Evolutionary conservation across 176 grass and related monocot genomes (phyloP), one percentile per base, ranked within the genome.

Genomic region (Aegilops tauschii): DNA sequence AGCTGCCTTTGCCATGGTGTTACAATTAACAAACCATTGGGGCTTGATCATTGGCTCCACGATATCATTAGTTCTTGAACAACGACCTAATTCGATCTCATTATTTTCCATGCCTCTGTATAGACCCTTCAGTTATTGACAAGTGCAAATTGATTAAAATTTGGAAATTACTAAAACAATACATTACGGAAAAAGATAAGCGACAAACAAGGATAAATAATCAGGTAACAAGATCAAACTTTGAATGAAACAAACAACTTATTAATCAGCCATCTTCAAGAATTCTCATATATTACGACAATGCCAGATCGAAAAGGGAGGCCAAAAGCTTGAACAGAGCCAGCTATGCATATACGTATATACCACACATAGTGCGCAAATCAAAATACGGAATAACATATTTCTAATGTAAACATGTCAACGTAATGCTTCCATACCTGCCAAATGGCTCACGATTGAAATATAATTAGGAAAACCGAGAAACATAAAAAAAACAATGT

Each of bases 41-140:
- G 93, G 91, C 66, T 93, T 98, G 82, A 98, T 89, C 91, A 95
- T 93, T n/a, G 96, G 96, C 76, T 98, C 96, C 18, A 98, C 88
- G 12, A 98, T 90, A 81, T 98, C 96, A 87, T 89, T 90, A 87
- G 80, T 93, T 88, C 96, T 93, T 56, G 96, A 98, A 89, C 96
- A 98, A 79, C 93, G 77, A 8, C 96, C 96, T 83, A 98, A 86
- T n/a, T 81, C 92, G 93, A 98, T 98, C 90, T 95, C 93, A 44
- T 98, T 98, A 77, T 95, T 98, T 85, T 93, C 84, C 56, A 83
- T 86, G 62, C 82, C 93, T 84, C 90, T 93, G 59, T 98, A 95
- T 17, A 98, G 65, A 9, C 89, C 91, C 95, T 98, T 90, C 58
- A 83, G 73, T 88, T 58, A 81, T 77, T 76, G 61, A 23, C 50